Base-by-base conservation (phyloP, 2,329 filamentous ascomycete genomes). In the Pseudohalonectria lignicola region DNA sequence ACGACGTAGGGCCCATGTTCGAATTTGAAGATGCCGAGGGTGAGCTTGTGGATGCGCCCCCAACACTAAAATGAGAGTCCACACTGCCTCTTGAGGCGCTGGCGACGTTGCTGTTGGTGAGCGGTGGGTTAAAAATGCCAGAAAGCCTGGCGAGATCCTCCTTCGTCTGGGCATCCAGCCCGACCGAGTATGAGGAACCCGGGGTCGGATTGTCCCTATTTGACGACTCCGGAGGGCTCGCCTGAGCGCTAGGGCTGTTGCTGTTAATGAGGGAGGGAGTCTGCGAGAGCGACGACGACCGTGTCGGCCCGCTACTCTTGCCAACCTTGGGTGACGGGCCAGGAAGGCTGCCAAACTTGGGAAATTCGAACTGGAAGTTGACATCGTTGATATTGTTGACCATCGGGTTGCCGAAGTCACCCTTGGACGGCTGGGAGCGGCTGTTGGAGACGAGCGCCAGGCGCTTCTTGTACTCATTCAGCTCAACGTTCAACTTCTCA, bases 311-410 rank as follows among this genome's bases (percentile, higher is more conserved):
- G 31, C 46, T 46, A 36, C 43, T 45, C 21, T 41, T 7, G 39
- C 32, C 15, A 16, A 38, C 39, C 34, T 8, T 23, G 13, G 38
- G 25, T 2, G 55, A 49, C 7, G 67, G 63, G 5, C 71, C 67
- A 0, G 74, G 71, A 19, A 93, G 71, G 42, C 79, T 73, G 34
- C 92, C 92, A 52, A 98, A 96, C 54, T 84, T 88, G 46, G 92
- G 90, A 47, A 96, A 96, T 48, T 96, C 90, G 49, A 98, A 96
- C 48, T 90, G 81, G 54, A 96, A 96, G 55, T 82, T 87, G 55
- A 83, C 81, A 45, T 83, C 82, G 50, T 70, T 77, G 39, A 80
- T 64, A 47, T 77, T 80, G 56, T 65, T 74, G 45, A 76, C 55
- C 10, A 66, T 67, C 17, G 66, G 56, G 39, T 51, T 57, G 50